phyloP scores from a whole-genome alignment of 352 stramenopile species.

The Phytophthora syringae region DNA sequence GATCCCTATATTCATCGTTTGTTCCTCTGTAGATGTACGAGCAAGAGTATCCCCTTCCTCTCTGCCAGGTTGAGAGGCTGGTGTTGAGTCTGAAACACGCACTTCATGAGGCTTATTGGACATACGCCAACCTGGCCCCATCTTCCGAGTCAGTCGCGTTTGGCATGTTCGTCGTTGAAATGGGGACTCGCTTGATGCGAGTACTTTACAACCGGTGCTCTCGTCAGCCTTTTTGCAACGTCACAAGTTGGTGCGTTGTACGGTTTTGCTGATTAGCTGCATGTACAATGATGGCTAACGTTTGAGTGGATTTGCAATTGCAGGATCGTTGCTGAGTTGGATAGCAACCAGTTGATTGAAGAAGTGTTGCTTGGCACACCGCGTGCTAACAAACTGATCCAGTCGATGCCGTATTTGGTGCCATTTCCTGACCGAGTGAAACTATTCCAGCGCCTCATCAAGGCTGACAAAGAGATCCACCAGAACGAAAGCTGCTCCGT shows the following conservation, averaged over 20 bases:
- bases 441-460: conserved; percentile 69
- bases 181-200: conserved; percentile 60
- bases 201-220: conserved; percentile 77
- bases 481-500: conserved; percentile 51
- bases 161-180: conserved; percentile 65
- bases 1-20: background rate
- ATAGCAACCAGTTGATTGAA: conserved; percentile 64
- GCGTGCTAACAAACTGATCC: conserved; percentile 65
- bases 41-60: conserved; percentile 62
- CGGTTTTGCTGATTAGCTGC: background rate
- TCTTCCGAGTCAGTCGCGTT: conserved; percentile 43
- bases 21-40: conserved; percentile 65
- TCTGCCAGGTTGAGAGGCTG: conserved; percentile 73
- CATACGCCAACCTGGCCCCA: conserved; percentile 37
- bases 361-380: conserved; percentile 58
- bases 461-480: conserved; percentile 59
- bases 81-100: conserved; percentile 63
- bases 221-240: conserved; percentile 73
- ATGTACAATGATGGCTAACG: background rate
- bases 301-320: background rate
- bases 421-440: conserved; percentile 75
- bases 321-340: conserved; percentile 65
- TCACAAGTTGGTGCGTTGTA: conserved; percentile 69
- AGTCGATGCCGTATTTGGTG: conserved; percentile 78
- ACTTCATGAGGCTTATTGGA: conserved; percentile 66